phyloP scores from a whole-genome alignment of 805 yeast species.

The Spathaspora gorwiae region DNA sequence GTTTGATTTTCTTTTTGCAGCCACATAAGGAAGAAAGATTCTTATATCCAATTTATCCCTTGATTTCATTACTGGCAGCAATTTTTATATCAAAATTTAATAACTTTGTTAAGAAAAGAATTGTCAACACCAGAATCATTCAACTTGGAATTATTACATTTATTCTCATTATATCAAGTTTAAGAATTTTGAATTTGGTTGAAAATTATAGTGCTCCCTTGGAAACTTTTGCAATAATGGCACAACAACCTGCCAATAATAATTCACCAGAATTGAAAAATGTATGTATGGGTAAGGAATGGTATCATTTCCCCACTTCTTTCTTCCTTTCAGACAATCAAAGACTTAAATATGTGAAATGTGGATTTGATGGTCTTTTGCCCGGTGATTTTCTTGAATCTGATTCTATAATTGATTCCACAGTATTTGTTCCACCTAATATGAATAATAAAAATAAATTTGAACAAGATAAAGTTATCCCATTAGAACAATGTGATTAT shows the following conservation, averaged over 20 bases:
- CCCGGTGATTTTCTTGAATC: slow-evolving; percentile 81
- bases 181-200: slow-evolving; percentile 58
- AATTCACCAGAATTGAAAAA: slow-evolving; percentile 20
- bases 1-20: slow-evolving; percentile 58
- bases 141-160: neutral
- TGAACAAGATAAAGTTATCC: slow-evolving; percentile 52
- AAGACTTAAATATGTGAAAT: slow-evolving; percentile 62
- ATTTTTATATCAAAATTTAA: slow-evolving; percentile 28
- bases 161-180: slow-evolving; percentile 19
- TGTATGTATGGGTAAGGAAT: slow-evolving; percentile 90
- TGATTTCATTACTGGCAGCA: slow-evolving; percentile 61
- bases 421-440: slow-evolving; percentile 50
- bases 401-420: slow-evolving; percentile 15
- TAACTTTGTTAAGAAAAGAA: slow-evolving; percentile 2
- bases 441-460: slow-evolving; percentile 76
- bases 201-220: slow-evolving; percentile 74
- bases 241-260: slow-evolving; percentile 8
- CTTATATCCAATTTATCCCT: slow-evolving; percentile 77
- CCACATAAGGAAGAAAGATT: slow-evolving; percentile 95
- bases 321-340: slow-evolving; percentile 66
- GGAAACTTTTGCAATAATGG: slow-evolving; percentile 42
- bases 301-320: slow-evolving; percentile 91
- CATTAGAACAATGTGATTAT: slow-evolving; percentile 57
- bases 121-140: neutral
- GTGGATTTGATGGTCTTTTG: slow-evolving; percentile 80